A percentile compares a stretch with the other conserved stretches of the same genome.
Evolutionary conservation across 306 rosid genomes (phyloP).

Genomic region (Psophocarpus tetragonolobus): DNA sequence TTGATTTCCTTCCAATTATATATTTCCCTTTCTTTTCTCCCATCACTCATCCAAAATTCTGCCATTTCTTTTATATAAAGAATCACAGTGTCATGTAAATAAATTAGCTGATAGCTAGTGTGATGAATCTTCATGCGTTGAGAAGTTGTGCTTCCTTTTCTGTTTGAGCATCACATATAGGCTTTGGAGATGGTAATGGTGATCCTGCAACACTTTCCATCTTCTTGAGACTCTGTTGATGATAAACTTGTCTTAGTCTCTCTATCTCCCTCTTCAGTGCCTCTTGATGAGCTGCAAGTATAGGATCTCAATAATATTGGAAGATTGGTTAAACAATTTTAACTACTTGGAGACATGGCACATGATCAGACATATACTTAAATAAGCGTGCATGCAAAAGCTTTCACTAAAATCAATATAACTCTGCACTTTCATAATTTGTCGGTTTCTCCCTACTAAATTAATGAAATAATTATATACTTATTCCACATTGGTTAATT

Average conservation of each 20-base stretch:
- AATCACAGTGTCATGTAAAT: slow-evolving; percentile 35
- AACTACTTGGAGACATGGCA: slow-evolving; percentile 34
- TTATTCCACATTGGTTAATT: not conserved
- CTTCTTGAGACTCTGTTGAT: slow-evolving; percentile 65
- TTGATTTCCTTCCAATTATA: not conserved
- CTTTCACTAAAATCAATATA: slow-evolving; percentile 38
- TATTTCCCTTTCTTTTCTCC: not conserved
- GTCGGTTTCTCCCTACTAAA: slow-evolving; percentile 21
- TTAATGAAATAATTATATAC: slow-evolving; percentile 17
- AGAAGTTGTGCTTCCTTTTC: slow-evolving; percentile 60
- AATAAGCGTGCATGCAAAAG: slow-evolving; percentile 43
- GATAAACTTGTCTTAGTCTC: slow-evolving; percentile 83
- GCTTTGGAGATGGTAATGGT: slow-evolving; percentile 40
- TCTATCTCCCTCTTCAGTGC: slow-evolving; percentile 96
- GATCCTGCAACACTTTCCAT: slow-evolving; percentile 48
- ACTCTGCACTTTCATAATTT: slow-evolving; percentile 38
- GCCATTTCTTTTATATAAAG: slow-evolving; percentile 40
- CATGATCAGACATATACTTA: slow-evolving; percentile 34
- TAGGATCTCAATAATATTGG: not conserved
- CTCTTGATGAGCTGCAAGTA: slow-evolving; percentile 90
- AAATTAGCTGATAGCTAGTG: slow-evolving; percentile 22
- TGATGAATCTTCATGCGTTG: slow-evolving; percentile 25
- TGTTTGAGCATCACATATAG: slow-evolving; percentile 39
- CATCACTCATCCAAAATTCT: slow-evolving; percentile 19
- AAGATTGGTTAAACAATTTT: slow-evolving; percentile 22